A percentile compares a stretch with the other conserved stretches of the same genome.
These are phyloP conservation scores for Tetracladium setigerum DNA, from an alignment of 495 filamentous ascomycete genomes.

Conservation along the genomic window DNA sequence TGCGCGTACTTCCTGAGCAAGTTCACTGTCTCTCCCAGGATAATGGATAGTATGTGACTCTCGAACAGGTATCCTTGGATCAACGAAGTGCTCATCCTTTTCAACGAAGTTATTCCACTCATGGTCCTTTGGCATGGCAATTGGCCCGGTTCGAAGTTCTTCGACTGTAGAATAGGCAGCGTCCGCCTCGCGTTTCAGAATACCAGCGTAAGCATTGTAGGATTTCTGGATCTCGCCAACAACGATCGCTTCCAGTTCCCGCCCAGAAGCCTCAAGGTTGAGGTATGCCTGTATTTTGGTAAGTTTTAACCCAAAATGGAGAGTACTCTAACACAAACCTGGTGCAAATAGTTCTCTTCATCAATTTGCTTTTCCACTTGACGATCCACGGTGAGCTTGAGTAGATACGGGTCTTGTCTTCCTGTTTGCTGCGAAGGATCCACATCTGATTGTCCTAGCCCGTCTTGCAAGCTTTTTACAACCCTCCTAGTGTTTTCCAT, in stretches of 20 bases:
- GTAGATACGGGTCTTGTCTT: constrained; percentile 84
- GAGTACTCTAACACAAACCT: constrained; percentile 41
- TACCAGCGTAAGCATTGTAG: constrained; percentile 84
- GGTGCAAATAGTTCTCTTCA: constrained; percentile 94
- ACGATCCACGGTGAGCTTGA: constrained; percentile 74
- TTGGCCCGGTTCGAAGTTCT: constrained; percentile 72
- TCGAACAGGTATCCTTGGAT: constrained; percentile 73
- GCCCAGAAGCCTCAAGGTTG: constrained; percentile 89
- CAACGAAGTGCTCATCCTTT: constrained; percentile 78
- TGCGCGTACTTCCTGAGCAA: constrained; percentile 77
- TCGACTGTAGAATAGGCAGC: constrained; percentile 70
- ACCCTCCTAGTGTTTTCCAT: constrained; percentile 62
- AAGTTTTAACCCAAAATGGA: constrained; percentile 19
- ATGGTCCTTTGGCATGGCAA: constrained; percentile 82
- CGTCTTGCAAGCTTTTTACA: constrained; percentile 72
- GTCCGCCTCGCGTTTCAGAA: constrained; percentile 84
- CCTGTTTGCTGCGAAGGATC: constrained; percentile 69
- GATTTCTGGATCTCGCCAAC: constrained; percentile 96
- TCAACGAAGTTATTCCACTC: constrained; percentile 86
- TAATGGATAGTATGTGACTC: constrained; percentile 81
- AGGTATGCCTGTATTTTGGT: constrained; percentile 63
- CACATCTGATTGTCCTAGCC: constrained; percentile 65
- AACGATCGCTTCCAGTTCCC: constrained; percentile 90
- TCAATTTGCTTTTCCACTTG: constrained; percentile 89
- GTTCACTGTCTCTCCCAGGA: constrained; percentile 84